A percentile compares a stretch with the other conserved stretches of the same genome.
These are phyloP conservation scores for Aquilaria sinensis DNA, from an alignment of 345 rosid genomes.

Conservation along the genomic window DNA sequence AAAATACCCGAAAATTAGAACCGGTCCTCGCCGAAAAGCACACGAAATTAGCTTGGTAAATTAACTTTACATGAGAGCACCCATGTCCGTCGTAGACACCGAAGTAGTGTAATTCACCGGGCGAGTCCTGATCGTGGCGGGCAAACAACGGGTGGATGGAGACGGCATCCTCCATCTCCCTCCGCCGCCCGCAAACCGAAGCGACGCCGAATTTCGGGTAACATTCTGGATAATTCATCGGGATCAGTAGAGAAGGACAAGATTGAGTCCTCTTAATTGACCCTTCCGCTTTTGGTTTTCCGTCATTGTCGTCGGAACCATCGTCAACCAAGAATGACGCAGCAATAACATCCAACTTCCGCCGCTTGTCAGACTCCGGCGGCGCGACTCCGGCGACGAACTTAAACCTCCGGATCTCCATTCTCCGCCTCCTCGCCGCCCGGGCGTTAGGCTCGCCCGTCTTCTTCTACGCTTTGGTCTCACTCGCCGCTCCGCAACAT, in stretches of 20 bases:
- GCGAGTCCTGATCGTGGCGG: constrained; percentile 16
- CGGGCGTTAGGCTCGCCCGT: constrained; percentile 31
- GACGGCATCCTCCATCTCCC: constrained; percentile 91
- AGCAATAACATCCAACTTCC: constrained; percentile 24
- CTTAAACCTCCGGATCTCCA: constrained; percentile 55
- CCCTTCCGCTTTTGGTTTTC: constrained; percentile 9
- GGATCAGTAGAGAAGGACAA: constrained; percentile 1
- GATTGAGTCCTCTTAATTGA: constrained; percentile 2
- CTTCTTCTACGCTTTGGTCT: constrained; percentile 20
- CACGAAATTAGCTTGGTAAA: neutral
- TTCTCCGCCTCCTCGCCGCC: constrained; percentile 55
- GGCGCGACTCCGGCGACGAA: constrained; percentile 22
- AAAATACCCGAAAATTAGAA: neutral
- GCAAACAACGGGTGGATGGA: constrained; percentile 46
- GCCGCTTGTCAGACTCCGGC: constrained; percentile 31
- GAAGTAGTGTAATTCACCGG: constrained; percentile 45
- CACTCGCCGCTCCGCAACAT: constrained; percentile 47
- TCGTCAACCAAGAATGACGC: constrained; percentile 22
- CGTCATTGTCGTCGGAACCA: constrained; percentile 6
- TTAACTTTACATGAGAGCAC: constrained; percentile 56
- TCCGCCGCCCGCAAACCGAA: constrained; percentile 74
- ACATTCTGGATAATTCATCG: constrained; percentile 8
- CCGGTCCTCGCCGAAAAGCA: neutral
- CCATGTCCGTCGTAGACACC: constrained; percentile 83
- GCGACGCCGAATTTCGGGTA: constrained; percentile 61